phyloP scores from a whole-genome alignment of 352 stramenopile genomes.

The Globisporangium abappressorium region DNA sequence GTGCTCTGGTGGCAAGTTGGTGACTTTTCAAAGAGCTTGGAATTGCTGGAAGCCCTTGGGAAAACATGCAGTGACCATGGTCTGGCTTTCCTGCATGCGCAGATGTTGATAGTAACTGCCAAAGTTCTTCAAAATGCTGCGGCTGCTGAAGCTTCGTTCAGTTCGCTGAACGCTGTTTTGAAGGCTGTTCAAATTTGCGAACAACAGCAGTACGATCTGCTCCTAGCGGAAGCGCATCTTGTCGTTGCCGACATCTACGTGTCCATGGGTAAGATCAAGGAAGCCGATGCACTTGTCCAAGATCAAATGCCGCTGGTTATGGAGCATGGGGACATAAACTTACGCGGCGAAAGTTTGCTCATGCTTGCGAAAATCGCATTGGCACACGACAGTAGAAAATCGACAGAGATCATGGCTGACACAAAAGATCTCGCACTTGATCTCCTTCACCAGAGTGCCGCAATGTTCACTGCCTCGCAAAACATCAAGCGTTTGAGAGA shows the following conservation, averaged over 20 bases:
- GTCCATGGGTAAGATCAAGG: constrained; percentile 45
- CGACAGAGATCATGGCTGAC: not conserved
- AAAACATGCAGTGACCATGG: constrained; percentile 38
- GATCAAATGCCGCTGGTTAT: constrained; percentile 67
- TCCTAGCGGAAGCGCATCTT: constrained; percentile 58
- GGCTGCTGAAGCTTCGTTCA: constrained; percentile 43
- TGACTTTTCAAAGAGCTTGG: constrained; percentile 40
- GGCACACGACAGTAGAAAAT: constrained; percentile 19
- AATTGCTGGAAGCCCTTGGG: constrained; percentile 37
- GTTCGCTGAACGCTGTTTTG: constrained; percentile 40
- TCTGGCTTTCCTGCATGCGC: constrained; percentile 44
- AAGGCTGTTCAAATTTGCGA: constrained; percentile 46
- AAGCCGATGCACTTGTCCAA: constrained; percentile 45
- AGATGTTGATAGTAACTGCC: constrained; percentile 46
- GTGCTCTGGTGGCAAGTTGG: constrained; percentile 26
- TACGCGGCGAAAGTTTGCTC: constrained; percentile 55
- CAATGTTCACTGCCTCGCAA: constrained; percentile 34
- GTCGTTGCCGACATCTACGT: constrained; percentile 63
- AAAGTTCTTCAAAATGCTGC: constrained; percentile 35
- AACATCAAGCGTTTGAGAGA: constrained; percentile 38
- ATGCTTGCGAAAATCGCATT: constrained; percentile 55
- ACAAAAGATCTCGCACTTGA: constrained; percentile 8
- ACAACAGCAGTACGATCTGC: constrained; percentile 50
- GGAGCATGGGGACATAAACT: constrained; percentile 52
- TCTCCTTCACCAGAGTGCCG: constrained; percentile 26